Conservation (phyloP, 495 filamentous ascomycete species). For the Aspergillus incahuasiensis region DNA sequence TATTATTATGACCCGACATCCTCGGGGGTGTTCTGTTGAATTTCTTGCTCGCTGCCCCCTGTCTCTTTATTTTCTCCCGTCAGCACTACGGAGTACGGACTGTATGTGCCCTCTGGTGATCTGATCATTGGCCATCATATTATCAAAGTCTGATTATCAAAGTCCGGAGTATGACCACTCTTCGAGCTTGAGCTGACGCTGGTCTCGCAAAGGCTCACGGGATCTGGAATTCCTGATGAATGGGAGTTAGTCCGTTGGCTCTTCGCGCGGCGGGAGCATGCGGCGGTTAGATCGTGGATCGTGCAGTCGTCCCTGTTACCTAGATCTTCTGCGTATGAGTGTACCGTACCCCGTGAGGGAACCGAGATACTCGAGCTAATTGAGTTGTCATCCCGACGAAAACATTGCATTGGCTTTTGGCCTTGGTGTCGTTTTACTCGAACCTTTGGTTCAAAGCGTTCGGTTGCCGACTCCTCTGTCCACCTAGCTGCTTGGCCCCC, state of each 20-base stretch:
- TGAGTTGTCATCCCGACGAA: background rate
- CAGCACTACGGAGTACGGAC: slow-evolving; percentile 4
- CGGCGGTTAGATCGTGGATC: background rate
- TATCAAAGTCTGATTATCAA: too few species aligned
- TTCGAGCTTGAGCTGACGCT: background rate
- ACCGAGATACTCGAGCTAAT: background rate
- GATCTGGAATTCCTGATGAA: background rate
- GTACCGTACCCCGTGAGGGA: background rate
- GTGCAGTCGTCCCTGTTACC: background rate
- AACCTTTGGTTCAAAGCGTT: background rate
- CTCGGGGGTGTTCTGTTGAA: background rate
- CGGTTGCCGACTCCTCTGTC: background rate
- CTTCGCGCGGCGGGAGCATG: background rate
- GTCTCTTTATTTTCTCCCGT: slow-evolving; percentile 7
- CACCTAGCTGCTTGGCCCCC: background rate
- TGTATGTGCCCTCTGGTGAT: background rate
- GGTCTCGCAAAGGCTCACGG: background rate
- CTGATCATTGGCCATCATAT: background rate
- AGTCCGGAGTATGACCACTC: background rate
- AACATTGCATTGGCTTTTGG: background rate
- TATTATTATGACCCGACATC: background rate
- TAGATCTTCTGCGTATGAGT: background rate
- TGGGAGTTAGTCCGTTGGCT: background rate
- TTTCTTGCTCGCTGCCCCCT: background rate
- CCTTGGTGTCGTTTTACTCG: background rate